Evolutionary conservation across 2,329 filamentous ascomycete genomes (phyloP).

Genomic region (Aureobasidium uvarum): DNA sequence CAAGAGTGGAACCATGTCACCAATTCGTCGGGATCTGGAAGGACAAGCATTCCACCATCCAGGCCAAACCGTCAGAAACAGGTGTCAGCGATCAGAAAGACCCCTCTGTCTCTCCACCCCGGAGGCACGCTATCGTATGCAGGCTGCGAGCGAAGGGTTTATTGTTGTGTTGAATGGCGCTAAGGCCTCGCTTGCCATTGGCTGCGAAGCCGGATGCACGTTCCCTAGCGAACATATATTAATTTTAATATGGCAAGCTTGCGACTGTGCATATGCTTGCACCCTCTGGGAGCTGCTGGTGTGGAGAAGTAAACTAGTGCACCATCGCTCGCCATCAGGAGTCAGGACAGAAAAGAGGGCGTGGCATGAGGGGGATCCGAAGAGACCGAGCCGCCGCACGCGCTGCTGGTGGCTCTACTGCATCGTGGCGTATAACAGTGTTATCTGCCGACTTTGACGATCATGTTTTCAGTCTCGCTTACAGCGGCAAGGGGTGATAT

Average conservation of each 20-base stretch:
- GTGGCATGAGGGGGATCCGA: slow-evolving; percentile 1
- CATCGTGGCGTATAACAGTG: background rate
- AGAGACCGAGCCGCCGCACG: slow-evolving; percentile 1
- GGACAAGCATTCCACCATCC: background rate
- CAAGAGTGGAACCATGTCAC: background rate
- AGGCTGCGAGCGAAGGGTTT: slow-evolving; percentile 7
- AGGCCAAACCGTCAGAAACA: background rate
- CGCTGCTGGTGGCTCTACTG: background rate
- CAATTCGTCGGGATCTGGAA: background rate
- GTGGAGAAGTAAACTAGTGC: background rate
- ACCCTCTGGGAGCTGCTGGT: background rate
- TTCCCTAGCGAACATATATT: slow-evolving; percentile 18
- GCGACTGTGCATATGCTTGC: slow-evolving; percentile 1
- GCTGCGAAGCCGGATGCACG: slow-evolving; percentile 13
- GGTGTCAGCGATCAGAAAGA: background rate
- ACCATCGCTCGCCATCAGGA: background rate
- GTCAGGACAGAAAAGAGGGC: background rate
- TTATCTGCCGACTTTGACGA: background rate
- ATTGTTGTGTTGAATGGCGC: slow-evolving; percentile 8
- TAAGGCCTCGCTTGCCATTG: slow-evolving; percentile 21
- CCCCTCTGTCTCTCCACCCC: background rate
- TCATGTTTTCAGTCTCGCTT: background rate
- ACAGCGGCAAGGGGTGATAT: slow-evolving; percentile 7
- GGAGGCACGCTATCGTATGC: slow-evolving; percentile 22
- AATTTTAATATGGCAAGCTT: slow-evolving; percentile 4